Percentiles rank a stretch among this genome's conserved stretches.
These are phyloP conservation scores for Psidium friedrichsthalianum DNA, from an alignment of 345 rosid genomes.

Conservation along the genomic window DNA sequence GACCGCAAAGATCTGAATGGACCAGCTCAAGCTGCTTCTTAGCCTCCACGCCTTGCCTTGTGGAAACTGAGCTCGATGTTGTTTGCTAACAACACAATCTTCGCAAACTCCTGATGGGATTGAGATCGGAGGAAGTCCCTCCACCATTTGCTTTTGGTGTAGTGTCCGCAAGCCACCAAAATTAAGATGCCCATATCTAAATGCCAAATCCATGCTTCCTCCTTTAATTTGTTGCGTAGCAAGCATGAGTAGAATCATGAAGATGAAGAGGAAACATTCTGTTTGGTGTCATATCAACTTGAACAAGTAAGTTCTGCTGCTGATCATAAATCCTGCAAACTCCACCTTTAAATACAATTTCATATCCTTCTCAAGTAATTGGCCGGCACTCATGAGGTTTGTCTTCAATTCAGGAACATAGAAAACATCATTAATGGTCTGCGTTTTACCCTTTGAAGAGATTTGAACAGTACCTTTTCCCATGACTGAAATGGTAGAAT, in stretches of 20 bases:
- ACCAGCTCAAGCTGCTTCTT: too few species aligned
- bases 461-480: neutral
- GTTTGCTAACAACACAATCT: too few species aligned
- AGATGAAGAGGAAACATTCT: neutral
- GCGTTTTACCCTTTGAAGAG: too few species aligned
- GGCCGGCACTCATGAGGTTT: neutral
- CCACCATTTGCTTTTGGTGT: too few species aligned
- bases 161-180: too few species aligned
- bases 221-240: neutral
- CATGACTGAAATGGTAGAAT: neutral
- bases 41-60: too few species aligned
- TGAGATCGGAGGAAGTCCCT: too few species aligned
- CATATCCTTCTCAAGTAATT: neutral
- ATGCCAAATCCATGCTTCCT: neutral
- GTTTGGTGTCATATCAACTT: neutral
- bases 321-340: neutral
- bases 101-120: too few species aligned
- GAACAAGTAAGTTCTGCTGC: neutral
- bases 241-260: neutral
- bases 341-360: neutral
- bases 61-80: too few species aligned
- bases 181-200: neutral
- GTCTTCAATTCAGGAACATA: neutral
- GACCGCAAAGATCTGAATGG: too few species aligned
- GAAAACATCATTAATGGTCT: neutral